Conservation (phyloP, 2,329 filamentous ascomycete genomes). For the Aspergillus sp. region DNA sequence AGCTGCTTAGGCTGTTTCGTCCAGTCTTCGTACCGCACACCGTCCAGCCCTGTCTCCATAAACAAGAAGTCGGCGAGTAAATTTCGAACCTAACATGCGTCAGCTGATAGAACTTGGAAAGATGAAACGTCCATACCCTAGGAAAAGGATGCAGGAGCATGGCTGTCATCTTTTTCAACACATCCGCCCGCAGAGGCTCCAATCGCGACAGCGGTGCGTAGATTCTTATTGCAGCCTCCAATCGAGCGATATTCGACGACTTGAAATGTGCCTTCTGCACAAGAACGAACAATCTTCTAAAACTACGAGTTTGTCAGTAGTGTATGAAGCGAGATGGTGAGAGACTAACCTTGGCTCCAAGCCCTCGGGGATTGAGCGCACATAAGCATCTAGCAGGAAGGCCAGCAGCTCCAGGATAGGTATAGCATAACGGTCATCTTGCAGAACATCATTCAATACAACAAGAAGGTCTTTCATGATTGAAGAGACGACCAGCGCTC, state of each 20-base stretch:
- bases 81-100: constrained; percentile 31
- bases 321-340: constrained; percentile 3
- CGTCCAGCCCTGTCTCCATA: constrained; percentile 29
- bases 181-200: constrained; percentile 52
- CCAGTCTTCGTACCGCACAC: constrained; percentile 36
- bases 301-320: constrained; percentile 30
- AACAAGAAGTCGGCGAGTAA: constrained; percentile 36
- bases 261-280: constrained; percentile 81
- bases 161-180: constrained; percentile 65
- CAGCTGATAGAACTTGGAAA: not conserved
- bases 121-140: constrained; percentile 47
- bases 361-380: constrained; percentile 42
- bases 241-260: constrained; percentile 74
- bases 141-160: constrained; percentile 83
- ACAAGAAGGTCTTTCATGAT: constrained; percentile 53
- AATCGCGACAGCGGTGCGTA: constrained; percentile 68
- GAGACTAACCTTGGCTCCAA: constrained; percentile 35
- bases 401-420: constrained; percentile 74
- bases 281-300: constrained; percentile 63
- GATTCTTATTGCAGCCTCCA: constrained; percentile 75
- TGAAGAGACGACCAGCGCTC: constrained; percentile 39
- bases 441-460: constrained; percentile 54
- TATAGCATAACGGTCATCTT: constrained; percentile 67
- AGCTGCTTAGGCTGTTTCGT: constrained; percentile 31
- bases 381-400: constrained; percentile 68